Base-by-base conservation (phyloP, 345 rosid species). In the Stellera chamaejasme region DNA sequence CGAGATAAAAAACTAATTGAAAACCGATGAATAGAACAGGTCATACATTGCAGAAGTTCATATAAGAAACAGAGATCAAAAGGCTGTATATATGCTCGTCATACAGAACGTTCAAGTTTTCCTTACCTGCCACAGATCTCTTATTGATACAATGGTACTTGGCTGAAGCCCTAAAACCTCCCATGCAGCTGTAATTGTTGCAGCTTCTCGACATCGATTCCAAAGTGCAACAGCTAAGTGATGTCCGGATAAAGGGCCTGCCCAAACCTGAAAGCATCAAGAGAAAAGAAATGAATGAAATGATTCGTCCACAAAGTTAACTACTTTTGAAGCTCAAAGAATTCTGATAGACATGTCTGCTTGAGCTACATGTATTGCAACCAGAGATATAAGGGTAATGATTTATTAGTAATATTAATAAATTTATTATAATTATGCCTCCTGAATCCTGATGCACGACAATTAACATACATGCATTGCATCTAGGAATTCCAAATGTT, bases 101-200 rank as follows among this genome's bases (percentile, higher is more conserved):
- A 32, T 32, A 32, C 39, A 32, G 39, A 19, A 19, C 39, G 9
- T 32, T 32, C 39, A 11, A 51, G 57, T 13, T 65, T 19, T 62
- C 13, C 76, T 74, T 48, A 87, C 95, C 91, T 79, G 81, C 97
- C 99, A 93, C 55, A 89, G 68, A 69, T 93, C 94, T 72, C 99
- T 72, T 19, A 93, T 76, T 9, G 78, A 77, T 61, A 87, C 94
- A 25, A 61, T 65, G 26, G 89, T 72, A 61, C 73, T 67, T 50
- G 94, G 76, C 69, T 87, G 81, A 12, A 93, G 94, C 53, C 97
- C 97, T 26, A 93, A 73, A 13, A 55, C 66, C 23, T 80, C 77
- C 97, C 97, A 93, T 44, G 15, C 26, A 48, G 88, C 96, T 10
- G 87, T 80, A 52, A 93, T 81, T 14, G 75, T 82, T 53, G 81